Percentiles rank a stretch among this genome's conserved stretches.
Conservation (phyloP, 73 alveolate genomes). For the Paramecium caudatum region DNA sequence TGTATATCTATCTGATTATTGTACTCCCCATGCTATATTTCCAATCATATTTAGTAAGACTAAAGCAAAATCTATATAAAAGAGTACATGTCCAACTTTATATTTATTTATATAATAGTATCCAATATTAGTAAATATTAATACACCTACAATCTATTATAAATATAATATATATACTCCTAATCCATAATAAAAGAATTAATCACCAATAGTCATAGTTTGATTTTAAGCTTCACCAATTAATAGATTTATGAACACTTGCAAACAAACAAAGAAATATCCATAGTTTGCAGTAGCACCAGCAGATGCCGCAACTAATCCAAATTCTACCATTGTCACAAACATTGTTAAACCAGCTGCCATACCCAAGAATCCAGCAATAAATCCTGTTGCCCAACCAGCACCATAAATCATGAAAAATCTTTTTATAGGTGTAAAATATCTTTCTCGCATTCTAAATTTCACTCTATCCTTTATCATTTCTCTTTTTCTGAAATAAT, state of each 20-base stretch:
- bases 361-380: slow-evolving; percentile 56
- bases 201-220: neutral
- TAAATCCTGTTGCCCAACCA: slow-evolving; percentile 61
- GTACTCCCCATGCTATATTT: slow-evolving; percentile 44
- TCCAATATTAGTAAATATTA: slow-evolving; percentile 8
- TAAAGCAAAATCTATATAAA: slow-evolving; percentile 27
- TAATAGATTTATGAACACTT: neutral
- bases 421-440: slow-evolving; percentile 36
- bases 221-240: neutral
- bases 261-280: neutral
- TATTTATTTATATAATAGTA: slow-evolving; percentile 15
- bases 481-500: slow-evolving; percentile 37
- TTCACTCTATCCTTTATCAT: neutral
- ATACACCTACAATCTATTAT: neutral
- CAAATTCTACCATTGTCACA: slow-evolving; percentile 58
- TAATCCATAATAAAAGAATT: slow-evolving; percentile 16
- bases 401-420: slow-evolving; percentile 7
- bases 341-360: slow-evolving; percentile 61
- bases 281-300: slow-evolving; percentile 64
- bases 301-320: slow-evolving; percentile 51
- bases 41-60: neutral
- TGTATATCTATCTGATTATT: neutral
- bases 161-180: neutral
- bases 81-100: slow-evolving; percentile 28
- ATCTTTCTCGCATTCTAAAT: slow-evolving; percentile 12